phyloP scores from a whole-genome alignment of 176 grass and related monocot genomes.

The Avena insularis region DNA sequence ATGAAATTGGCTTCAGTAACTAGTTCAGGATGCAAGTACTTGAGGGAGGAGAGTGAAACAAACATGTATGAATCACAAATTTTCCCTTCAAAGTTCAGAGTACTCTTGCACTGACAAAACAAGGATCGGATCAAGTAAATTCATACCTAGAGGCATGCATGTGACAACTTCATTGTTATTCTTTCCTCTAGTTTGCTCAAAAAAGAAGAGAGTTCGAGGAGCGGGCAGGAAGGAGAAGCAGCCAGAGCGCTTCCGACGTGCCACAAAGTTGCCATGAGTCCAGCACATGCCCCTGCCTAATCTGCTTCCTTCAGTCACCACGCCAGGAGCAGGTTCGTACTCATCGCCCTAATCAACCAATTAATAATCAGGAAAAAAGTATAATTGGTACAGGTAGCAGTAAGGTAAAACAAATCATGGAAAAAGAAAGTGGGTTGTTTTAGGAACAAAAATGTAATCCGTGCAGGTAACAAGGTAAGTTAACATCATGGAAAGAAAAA shows the following conservation, averaged over 20 bases:
- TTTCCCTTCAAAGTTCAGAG: background rate
- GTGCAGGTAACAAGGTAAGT: too few relatives aligned
- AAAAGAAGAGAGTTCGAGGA: background rate
- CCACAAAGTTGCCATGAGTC: slow-evolving; percentile 5
- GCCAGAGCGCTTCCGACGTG: background rate
- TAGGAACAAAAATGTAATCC: too few relatives aligned
- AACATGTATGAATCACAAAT: too few relatives aligned
- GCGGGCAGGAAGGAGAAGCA: background rate
- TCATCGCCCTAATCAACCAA: background rate
- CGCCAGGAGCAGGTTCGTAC: slow-evolving; percentile 7
- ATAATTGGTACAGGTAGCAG: background rate
- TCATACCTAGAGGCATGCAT: background rate
- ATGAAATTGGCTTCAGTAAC: too few relatives aligned
- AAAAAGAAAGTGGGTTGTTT: background rate
- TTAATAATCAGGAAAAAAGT: background rate
- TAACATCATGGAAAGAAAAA: too few relatives aligned
- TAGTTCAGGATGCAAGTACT: too few relatives aligned
- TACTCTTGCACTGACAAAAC: background rate
- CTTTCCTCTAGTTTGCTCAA: background rate
- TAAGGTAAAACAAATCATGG: background rate
- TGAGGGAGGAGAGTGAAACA: too few relatives aligned
- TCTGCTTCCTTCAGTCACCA: background rate
- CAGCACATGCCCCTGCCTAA: background rate
- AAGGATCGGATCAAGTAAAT: background rate
- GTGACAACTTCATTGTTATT: background rate